These are phyloP conservation scores for Triadica sebifera DNA, from an alignment of 345 rosid species.

Conservation along the genomic window DNA sequence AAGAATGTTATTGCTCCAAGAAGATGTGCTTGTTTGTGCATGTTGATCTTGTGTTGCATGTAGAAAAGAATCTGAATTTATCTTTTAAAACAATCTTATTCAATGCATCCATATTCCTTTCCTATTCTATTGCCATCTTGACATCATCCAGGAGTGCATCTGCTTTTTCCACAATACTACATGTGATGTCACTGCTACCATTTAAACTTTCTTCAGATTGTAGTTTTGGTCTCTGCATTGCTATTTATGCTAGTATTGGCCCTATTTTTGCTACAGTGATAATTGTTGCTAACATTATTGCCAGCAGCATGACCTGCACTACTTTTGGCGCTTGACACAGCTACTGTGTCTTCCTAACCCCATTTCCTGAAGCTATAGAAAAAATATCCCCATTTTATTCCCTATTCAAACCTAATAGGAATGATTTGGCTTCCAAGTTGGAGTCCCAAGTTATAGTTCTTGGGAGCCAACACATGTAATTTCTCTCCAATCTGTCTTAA, in stretches of 20 bases:
- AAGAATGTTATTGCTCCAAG: neutral
- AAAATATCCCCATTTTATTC: neutral
- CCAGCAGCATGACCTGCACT: neutral
- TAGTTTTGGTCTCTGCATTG: neutral
- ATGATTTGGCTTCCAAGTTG: neutral
- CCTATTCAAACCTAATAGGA: neutral
- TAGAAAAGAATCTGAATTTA: neutral
- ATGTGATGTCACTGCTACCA: neutral
- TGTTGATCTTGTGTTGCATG: neutral
- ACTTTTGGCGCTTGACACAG: neutral
- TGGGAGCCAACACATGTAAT: neutral
- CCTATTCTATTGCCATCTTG: neutral
- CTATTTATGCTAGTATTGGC: neutral
- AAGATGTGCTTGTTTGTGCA: neutral
- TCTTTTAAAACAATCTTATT: neutral
- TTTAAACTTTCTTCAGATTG: neutral
- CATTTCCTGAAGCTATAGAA: neutral
- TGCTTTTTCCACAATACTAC: neutral
- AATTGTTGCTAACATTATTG: neutral
- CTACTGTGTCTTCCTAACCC: neutral
- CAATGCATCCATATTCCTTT: neutral
- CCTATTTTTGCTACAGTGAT: too few relatives aligned
- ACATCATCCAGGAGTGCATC: neutral
- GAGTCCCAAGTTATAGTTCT: too few relatives aligned
- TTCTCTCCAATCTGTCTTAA: neutral